These are phyloP conservation scores for Kernera saxatilis DNA, from an alignment of 345 rosid species.

Conservation along the genomic window DNA sequence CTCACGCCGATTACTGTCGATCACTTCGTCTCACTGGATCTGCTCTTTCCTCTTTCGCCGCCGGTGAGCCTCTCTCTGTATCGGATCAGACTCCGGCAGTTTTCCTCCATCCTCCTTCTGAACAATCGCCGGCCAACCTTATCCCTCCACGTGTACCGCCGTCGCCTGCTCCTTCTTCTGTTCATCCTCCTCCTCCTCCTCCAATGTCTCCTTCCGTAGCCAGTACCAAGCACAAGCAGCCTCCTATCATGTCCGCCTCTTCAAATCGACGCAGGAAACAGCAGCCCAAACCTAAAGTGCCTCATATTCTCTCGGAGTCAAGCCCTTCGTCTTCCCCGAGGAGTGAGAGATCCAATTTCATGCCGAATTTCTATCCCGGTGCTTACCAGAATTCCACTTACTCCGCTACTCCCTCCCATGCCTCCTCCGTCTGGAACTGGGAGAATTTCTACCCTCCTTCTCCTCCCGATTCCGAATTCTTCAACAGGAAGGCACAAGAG, in stretches of 20 bases:
- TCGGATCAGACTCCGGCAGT: constrained; percentile 83
- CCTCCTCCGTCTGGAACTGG: constrained; percentile 97
- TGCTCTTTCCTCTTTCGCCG: constrained; percentile 74
- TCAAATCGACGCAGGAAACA: constrained; percentile 35
- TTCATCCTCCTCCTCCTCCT: constrained; percentile 32
- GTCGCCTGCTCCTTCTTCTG: constrained; percentile 40
- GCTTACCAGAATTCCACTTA: constrained; percentile 68
- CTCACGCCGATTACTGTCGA: constrained; percentile 90
- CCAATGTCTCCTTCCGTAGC: constrained; percentile 41
- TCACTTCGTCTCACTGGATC: constrained; percentile 82
- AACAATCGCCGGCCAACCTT: constrained; percentile 9
- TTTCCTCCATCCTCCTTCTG: constrained; percentile 44
- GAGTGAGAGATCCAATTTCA: constrained; percentile 44
- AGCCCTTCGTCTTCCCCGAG: constrained; percentile 65
- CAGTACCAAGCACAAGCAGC: constrained; percentile 47
- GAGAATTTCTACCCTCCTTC: constrained; percentile 93
- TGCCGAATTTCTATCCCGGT: constrained; percentile 45
- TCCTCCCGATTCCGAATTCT: constrained; percentile 88
- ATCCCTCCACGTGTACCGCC: constrained; percentile 37
- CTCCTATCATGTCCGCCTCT: constrained; percentile 40
- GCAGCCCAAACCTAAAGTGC: constrained; percentile 42
- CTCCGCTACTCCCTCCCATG: constrained; percentile 74
- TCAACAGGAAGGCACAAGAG: constrained; percentile 41
- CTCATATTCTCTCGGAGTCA: constrained; percentile 68
- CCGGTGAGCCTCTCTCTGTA: constrained; percentile 70